phyloP scores from a whole-genome alignment of 179 eudicot species.

The Silene coronaria region DNA sequence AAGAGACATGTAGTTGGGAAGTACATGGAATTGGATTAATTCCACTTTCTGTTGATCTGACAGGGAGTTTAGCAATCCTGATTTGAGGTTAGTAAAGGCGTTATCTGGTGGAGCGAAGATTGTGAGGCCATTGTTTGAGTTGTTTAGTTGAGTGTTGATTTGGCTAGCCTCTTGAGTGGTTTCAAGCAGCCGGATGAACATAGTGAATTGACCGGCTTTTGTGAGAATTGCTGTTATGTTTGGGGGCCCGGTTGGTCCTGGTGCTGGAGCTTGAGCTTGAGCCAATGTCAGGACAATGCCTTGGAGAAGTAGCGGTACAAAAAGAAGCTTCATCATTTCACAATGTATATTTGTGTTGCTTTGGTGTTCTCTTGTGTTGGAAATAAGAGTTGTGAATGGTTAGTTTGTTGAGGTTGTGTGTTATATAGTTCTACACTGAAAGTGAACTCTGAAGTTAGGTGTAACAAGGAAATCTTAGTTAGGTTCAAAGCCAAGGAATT shows the following conservation, averaged over 20 bases:
- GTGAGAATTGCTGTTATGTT: constrained; percentile 64
- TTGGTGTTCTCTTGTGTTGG: background rate
- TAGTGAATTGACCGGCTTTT: constrained; percentile 72
- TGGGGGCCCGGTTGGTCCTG: constrained; percentile 69
- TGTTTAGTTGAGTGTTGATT: constrained; percentile 70
- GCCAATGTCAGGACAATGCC: constrained; percentile 26
- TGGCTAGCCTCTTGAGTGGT: constrained; percentile 56
- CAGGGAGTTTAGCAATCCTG: constrained; percentile 72
- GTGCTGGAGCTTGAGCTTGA: constrained; percentile 54
- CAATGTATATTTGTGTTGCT: background rate
- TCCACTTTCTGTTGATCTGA: constrained; percentile 62
- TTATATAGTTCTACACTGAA: constrained; percentile 11
- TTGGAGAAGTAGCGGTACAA: constrained; percentile 25
- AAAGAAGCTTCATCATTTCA: constrained; percentile 19
- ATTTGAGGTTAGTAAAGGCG: constrained; percentile 59
- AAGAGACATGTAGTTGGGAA: constrained; percentile 49
- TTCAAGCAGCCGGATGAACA: constrained; percentile 49
- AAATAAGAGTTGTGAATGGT: background rate
- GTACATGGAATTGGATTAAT: constrained; percentile 62
- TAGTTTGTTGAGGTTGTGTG: background rate
- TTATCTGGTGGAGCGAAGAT: constrained; percentile 78
- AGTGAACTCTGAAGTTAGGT: constrained; percentile 20
- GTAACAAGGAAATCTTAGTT: constrained; percentile 5
- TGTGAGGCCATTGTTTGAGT: constrained; percentile 69
- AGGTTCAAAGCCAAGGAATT: background rate